These are phyloP conservation scores for Phoma herbarum DNA, from an alignment of 2,329 filamentous ascomycete species.

Conservation along the genomic window DNA sequence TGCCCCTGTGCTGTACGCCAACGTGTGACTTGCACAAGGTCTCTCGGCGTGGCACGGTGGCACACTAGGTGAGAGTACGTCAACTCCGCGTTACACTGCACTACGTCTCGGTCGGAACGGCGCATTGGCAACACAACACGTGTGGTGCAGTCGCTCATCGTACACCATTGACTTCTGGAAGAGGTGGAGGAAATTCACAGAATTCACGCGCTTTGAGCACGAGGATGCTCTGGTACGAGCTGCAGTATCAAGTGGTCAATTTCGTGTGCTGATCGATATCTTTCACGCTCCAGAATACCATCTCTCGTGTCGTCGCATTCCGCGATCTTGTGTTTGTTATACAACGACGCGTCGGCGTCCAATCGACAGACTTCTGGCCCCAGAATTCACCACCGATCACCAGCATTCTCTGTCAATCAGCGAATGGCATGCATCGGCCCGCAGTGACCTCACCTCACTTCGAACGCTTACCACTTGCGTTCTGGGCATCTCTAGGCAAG, in stretches of 20 bases:
- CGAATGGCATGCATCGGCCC: constrained; percentile 13
- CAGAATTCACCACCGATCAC: constrained; percentile 3
- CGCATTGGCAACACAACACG: constrained; percentile 11
- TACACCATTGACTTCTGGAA: constrained; percentile 10
- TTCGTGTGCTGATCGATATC: constrained; percentile 5
- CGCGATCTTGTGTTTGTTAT: constrained; percentile 1
- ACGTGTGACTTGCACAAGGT: constrained; percentile 6
- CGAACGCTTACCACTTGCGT: constrained; percentile 4
- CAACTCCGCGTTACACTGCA: constrained; percentile 17
- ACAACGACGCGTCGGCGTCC: constrained; percentile 1
- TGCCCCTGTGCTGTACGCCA: constrained; percentile 12
- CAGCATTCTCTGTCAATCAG: background rate
- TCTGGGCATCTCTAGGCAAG: constrained; percentile 8
- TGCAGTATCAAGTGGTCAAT: background rate
- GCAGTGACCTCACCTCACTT: constrained; percentile 15
- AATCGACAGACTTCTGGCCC: constrained; percentile 2
- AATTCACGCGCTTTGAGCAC: constrained; percentile 6
- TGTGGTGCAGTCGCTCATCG: background rate
- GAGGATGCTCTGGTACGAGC: constrained; percentile 3
- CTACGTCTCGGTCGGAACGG: constrained; percentile 5
- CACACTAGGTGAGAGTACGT: constrained; percentile 5
- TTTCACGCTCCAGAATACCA: constrained; percentile 1
- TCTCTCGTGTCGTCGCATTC: constrained; percentile 5
- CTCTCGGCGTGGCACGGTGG: constrained; percentile 14
- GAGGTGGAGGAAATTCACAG: constrained; percentile 9